Base-by-base conservation (phyloP, 352 stramenopile species). In the Thraustotheca clavata region DNA sequence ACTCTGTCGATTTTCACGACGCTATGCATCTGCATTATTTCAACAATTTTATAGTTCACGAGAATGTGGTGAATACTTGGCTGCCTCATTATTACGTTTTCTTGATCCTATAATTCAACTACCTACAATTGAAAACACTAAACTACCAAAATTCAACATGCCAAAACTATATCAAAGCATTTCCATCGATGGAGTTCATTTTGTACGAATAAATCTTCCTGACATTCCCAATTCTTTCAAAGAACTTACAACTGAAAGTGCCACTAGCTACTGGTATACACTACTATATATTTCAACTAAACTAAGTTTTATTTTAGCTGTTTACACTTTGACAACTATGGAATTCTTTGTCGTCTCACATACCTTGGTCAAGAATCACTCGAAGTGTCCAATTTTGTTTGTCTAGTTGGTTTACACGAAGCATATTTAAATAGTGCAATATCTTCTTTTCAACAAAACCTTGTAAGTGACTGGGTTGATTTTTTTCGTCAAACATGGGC, bases 401-500 rank as follows among this genome's bases (percentile, higher is more conserved):
- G 75, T 59, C 59, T 95, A 32, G 76, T 95, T 27, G 87, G 87
- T 2, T 62, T 91, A 55, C 87, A 95, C 55, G 86, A 96, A 65
- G 76, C 83, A 31, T 95, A 91, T 49, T 69, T 96, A 9, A 96
- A 96, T 72, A 87, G 73, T 49, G 82, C 82, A 5, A 62, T 91
- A 35, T 74, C 75, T n/a, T 83, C 76, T 9, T 94, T 92, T 67
- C 52, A 79, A 8, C 82, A 76, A 18, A 74, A 76, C 33, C 77
- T 85, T 50, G 74, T 96, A 50, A 60, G 59, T 54, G 87, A 96
- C 70, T 96, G 85, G 85, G 72, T 96, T 32, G 73, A 70, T 1
- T 96, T 94, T 60, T 93, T 95, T 59, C 73, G 76, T 6, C 68
- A 85, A 43, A 81, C 87, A 47, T 96, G 87, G 87, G 69, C 78